A percentile compares a stretch with the other conserved stretches of the same genome.
These are phyloP conservation scores for Ochetophila trinervis DNA, from an alignment of 306 rosid species.

Conservation along the genomic window DNA sequence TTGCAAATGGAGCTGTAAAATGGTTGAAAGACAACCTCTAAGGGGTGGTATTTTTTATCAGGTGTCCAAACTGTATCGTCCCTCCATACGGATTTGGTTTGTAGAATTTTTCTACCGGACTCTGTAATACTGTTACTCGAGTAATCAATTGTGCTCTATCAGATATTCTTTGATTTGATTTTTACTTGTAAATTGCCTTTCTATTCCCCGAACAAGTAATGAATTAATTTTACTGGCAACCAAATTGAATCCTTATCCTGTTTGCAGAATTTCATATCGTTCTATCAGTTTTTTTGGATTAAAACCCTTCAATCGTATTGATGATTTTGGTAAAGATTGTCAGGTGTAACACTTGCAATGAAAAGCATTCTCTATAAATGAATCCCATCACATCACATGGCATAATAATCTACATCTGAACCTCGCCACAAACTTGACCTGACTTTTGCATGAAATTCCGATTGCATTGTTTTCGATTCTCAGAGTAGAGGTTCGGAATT, in stretches of 20 bases:
- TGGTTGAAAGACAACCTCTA: conserved; percentile 94
- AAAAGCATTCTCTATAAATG: too few relatives aligned
- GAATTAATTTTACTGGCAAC: too few relatives aligned
- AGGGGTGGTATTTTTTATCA: conserved; percentile 21
- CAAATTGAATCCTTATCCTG: too few relatives aligned
- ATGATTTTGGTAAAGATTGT: too few relatives aligned
- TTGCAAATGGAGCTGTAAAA: conserved; percentile 78
- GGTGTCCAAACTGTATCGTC: conserved; percentile 7
- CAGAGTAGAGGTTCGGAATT: neutral
- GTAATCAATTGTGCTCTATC: conserved; percentile 30
- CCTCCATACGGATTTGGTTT: neutral
- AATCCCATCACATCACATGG: too few relatives aligned
- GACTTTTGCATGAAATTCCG: too few relatives aligned
- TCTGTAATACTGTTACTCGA: conserved; percentile 23
- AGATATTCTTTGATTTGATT: conserved; percentile 50
- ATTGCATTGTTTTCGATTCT: neutral
- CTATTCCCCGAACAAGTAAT: conserved; percentile 13
- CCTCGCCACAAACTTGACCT: too few relatives aligned
- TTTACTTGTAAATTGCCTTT: conserved; percentile 37
- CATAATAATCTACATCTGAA: too few relatives aligned
- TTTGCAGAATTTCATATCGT: too few relatives aligned
- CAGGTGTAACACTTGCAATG: too few relatives aligned
- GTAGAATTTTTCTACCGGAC: conserved; percentile 21
- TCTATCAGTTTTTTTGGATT: too few relatives aligned
- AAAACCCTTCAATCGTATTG: too few relatives aligned